Base-by-base conservation (phyloP, 345 rosid genomes). In the Eucalyptus dawsonii region DNA sequence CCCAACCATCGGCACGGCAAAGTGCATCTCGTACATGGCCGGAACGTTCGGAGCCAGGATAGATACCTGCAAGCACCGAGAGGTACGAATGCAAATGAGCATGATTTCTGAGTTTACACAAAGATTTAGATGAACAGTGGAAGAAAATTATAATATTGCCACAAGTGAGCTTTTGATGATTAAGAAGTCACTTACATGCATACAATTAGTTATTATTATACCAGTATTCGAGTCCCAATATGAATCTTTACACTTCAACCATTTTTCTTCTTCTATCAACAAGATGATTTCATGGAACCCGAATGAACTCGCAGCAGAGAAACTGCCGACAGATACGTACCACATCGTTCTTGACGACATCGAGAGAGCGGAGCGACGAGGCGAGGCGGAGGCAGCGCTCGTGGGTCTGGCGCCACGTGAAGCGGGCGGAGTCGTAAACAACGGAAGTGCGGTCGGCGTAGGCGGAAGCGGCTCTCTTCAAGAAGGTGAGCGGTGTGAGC, bases 11-110 rank as follows among this genome's bases (percentile, higher is more conserved):
- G 98, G 99, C 87, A 96, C 96, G 2, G 95, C 95, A 72, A 97
- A 97, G 89, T 97, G 98, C 97, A 96, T 92, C 94, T 97, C 99
- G 87, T 96, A 96, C 93, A 94, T 69, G n/a, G 99, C 99, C 8
- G 98, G 99, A 88, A 95, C 31, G 85, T 95, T 97, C 2, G 98
- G 99, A 86, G 99, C 98, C 88, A 97, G 86, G 37, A 95, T 92
- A 3, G 99, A 95, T 2, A 97, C 97, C 98, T 95, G 89, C 16
- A 6, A 13, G 3, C 6, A 34, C 80, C 5, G 11, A 8, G 80
- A 69, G 80, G 2, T 16, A 69, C 4, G 14, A 62, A 29, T 29
- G 69, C 69, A 13, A 62, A 83, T 42, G 50, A 42, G 13, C 24
- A 45, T 13, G 7, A 45, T 44, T 83, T 83, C 58, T 83, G n/a